These are phyloP conservation scores for Brasenia schreberi DNA, from an alignment of 164 flowering plant genomes.

Conservation along the genomic window DNA sequence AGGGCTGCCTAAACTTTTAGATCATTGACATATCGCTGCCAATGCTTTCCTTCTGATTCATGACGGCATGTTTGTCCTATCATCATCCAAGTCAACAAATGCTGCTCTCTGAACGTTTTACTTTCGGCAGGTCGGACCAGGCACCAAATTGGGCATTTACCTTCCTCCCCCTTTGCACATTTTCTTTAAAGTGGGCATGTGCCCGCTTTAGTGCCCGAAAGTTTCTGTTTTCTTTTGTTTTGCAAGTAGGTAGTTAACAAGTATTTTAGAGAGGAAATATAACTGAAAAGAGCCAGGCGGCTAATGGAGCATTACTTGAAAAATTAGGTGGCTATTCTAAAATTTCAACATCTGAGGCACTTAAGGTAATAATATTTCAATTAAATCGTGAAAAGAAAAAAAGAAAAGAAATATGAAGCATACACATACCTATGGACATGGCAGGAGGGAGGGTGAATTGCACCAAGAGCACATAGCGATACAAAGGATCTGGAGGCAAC, in stretches of 20 bases:
- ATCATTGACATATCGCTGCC: too few relatives aligned
- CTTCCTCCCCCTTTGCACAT: too few relatives aligned
- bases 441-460: slow-evolving; percentile 86
- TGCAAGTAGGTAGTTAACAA: neutral
- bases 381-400: neutral
- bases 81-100: too few relatives aligned
- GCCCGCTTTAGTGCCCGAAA: neutral
- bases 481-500: slow-evolving; percentile 59
- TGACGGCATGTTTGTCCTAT: too few relatives aligned
- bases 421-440: slow-evolving; percentile 58
- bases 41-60: too few relatives aligned
- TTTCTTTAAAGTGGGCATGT: too few relatives aligned
- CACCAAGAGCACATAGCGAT: slow-evolving; percentile 56
- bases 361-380: too few relatives aligned
- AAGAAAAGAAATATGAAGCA: neutral
- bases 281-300: neutral
- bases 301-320: neutral
- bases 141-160: too few relatives aligned
- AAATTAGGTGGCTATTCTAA: neutral
- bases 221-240: neutral
- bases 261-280: too few relatives aligned
- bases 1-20: too few relatives aligned
- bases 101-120: too few relatives aligned
- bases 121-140: too few relatives aligned
- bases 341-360: neutral